Evolutionary conservation across 139 green algal genomes (phyloP).

Genomic region (Chlamydomonas incerta): DNA sequence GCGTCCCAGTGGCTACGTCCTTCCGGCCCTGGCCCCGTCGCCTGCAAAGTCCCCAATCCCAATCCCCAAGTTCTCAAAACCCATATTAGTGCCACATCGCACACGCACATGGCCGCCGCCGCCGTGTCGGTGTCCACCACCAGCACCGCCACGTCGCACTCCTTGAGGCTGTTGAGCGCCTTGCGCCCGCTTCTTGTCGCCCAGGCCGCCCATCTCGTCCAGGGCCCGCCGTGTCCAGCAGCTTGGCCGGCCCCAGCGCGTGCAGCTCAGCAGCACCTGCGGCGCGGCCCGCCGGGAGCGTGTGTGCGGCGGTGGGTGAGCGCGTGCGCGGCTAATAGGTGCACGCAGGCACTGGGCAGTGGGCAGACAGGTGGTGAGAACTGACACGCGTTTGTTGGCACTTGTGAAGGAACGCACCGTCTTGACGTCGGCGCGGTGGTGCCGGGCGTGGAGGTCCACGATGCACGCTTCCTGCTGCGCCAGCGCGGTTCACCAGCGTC

Average conservation of each 20-base stretch:
- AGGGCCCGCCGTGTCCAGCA: conserved; percentile 77
- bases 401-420: too few species aligned
- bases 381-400: too few species aligned
- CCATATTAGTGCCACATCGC: too few species aligned
- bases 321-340: too few species aligned
- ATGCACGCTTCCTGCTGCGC: conserved; percentile 76
- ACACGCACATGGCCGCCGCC: background rate
- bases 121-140: conserved; percentile 13
- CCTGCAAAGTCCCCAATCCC: too few species aligned
- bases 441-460: conserved; percentile 73
- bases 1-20: too few species aligned
- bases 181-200: conserved; percentile 75
- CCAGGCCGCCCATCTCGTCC: conserved; percentile 51
- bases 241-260: conserved; percentile 69
- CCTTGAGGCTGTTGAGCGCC: conserved; percentile 65
- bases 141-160: conserved; percentile 50
- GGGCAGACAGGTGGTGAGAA: too few species aligned
- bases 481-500: conserved; percentile 78
- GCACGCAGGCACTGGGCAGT: too few species aligned
- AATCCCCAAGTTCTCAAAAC: too few species aligned
- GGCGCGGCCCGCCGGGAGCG: too few species aligned
- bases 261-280: conserved; percentile 72
- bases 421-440: conserved; percentile 74
- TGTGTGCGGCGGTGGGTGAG: too few species aligned
- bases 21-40: too few species aligned